Evolutionary conservation across 176 grass and related monocot species (phyloP).

Genomic region (Aegilops sharonensis): DNA sequence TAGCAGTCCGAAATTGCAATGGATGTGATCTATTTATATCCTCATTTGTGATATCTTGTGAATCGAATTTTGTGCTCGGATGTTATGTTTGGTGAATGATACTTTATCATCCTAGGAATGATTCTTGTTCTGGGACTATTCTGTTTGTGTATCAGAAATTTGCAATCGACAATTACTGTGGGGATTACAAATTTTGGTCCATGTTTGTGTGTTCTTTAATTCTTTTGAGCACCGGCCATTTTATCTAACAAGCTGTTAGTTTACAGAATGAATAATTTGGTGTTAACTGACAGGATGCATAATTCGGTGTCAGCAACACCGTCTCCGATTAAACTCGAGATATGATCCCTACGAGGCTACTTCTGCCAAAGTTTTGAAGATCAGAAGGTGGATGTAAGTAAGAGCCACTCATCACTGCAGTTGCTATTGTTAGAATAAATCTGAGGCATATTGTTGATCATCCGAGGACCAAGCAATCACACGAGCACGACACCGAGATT

Average conservation of each 20-base stretch:
- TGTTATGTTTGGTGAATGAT: background rate
- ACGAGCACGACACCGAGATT: too few relatives aligned
- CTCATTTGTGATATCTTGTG: background rate
- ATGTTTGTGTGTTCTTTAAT: background rate
- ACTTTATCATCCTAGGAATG: too few relatives aligned
- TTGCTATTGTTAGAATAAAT: background rate
- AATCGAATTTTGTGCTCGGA: background rate
- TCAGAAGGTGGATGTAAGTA: slow-evolving; percentile 38
- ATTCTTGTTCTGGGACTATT: background rate
- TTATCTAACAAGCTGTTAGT: background rate
- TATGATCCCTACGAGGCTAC: slow-evolving; percentile 24
- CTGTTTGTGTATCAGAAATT: background rate
- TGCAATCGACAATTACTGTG: background rate
- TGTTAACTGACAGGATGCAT: background rate
- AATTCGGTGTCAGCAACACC: background rate
- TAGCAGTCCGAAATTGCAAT: background rate
- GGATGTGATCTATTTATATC: background rate
- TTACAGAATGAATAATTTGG: background rate
- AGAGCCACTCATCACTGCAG: slow-evolving; percentile 36
- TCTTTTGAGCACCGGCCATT: background rate
- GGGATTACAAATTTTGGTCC: background rate
- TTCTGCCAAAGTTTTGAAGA: slow-evolving; percentile 43
- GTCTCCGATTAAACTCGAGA: background rate
- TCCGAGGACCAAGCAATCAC: too few relatives aligned
- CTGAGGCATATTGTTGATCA: too few relatives aligned